phyloP scores from a whole-genome alignment of 1,284 basidiomycete species.

The Porodaedalea pini region DNA sequence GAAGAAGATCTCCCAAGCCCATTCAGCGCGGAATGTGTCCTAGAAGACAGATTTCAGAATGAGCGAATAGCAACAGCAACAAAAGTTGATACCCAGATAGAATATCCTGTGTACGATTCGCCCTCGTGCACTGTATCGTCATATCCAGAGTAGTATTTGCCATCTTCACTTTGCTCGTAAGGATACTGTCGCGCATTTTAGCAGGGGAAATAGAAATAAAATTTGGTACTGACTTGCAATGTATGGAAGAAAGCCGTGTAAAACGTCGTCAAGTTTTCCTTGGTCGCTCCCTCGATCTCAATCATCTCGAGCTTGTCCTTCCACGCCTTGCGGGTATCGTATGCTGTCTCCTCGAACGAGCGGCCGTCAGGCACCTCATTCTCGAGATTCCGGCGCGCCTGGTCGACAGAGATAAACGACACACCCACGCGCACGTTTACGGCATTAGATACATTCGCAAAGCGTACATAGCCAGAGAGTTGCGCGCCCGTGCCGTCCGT shows the following conservation, averaged over 20 bases:
- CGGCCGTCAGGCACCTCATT: conserved; percentile 60
- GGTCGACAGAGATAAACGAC: conserved; percentile 75
- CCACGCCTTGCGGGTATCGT: conserved; percentile 59
- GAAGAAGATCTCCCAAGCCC: conserved; percentile 75
- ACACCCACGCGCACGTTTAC: conserved; percentile 70
- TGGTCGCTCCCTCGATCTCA: conserved; percentile 50
- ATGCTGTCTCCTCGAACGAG: conserved; percentile 59
- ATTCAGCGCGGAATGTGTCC: conserved; percentile 79
- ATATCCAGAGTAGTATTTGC: conserved; percentile 75
- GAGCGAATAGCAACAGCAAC: neutral
- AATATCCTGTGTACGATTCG: conserved; percentile 76
- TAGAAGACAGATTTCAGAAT: conserved; percentile 25
- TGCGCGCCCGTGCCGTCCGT: conserved; percentile 32
- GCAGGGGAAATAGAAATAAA: neutral
- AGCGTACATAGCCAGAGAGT: conserved; percentile 59
- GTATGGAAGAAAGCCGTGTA: conserved; percentile 70
- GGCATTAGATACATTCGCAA: conserved; percentile 35
- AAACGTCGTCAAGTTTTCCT: conserved; percentile 53
- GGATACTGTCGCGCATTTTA: conserved; percentile 56
- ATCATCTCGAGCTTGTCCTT: conserved; percentile 68
- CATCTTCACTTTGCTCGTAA: conserved; percentile 70
- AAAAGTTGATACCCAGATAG: conserved; percentile 61
- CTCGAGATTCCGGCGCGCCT: conserved; percentile 64
- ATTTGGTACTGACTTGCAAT: conserved; percentile 47
- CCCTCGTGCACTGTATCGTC: conserved; percentile 62